Evolutionary conservation across 2,329 filamentous ascomycete species (phyloP).

Genomic region (Sclerotinia borealis): DNA sequence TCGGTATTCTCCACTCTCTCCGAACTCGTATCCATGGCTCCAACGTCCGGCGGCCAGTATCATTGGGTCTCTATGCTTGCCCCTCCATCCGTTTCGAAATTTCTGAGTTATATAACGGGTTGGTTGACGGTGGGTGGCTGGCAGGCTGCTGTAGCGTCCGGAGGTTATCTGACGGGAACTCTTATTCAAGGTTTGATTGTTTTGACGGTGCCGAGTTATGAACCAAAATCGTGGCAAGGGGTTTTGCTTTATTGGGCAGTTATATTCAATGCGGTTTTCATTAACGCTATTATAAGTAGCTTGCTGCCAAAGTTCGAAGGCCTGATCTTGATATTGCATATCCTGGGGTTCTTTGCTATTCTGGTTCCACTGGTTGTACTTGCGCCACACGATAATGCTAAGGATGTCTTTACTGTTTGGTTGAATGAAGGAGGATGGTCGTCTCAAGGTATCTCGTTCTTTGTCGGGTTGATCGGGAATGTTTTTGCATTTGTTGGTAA

Average conservation of each 20-base stretch:
- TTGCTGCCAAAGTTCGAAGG: slow-evolving; percentile 39
- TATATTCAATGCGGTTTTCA: slow-evolving; percentile 26
- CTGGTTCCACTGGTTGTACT: slow-evolving; percentile 35
- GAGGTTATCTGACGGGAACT: not conserved
- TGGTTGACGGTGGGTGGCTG: slow-evolving; percentile 7
- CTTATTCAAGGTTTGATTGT: slow-evolving; percentile 2
- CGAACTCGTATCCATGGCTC: slow-evolving; percentile 34
- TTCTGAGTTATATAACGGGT: slow-evolving; percentile 44
- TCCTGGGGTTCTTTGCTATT: slow-evolving; percentile 40
- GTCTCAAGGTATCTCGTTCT: slow-evolving; percentile 29
- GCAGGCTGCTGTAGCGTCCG: slow-evolving; percentile 3
- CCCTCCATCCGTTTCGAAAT: slow-evolving; percentile 41
- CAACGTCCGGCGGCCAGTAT: slow-evolving; percentile 51
- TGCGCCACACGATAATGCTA: slow-evolving; percentile 17
- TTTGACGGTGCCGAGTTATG: not conserved
- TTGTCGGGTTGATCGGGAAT: slow-evolving; percentile 35
- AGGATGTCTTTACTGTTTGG: slow-evolving; percentile 30
- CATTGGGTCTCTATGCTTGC: slow-evolving; percentile 51
- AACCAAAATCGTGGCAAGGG: not conserved
- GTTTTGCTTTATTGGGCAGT: slow-evolving; percentile 1
- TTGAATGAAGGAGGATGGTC: slow-evolving; percentile 29
- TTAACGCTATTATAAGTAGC: slow-evolving; percentile 38
- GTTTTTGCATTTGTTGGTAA: slow-evolving; percentile 18
- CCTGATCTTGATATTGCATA: slow-evolving; percentile 39
- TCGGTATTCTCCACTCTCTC: slow-evolving; percentile 14